Evolutionary conservation across 768 basidiomycete genomes (phyloP).

Genomic region (Leccinellum luteum): DNA sequence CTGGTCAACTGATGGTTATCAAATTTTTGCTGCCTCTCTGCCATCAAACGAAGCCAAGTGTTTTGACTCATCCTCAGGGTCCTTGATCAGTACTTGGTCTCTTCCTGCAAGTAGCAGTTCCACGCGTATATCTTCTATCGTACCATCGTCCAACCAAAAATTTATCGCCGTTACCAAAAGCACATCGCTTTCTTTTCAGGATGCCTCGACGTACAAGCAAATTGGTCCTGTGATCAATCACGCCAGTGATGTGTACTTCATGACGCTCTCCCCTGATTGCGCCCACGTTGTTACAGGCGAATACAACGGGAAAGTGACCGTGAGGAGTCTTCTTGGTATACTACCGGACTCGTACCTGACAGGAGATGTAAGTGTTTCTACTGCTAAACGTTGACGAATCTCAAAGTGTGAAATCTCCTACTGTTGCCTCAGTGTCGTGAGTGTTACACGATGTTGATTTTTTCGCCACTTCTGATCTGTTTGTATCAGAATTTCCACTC

Average conservation of each 20-base stretch:
- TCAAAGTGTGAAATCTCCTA: background rate
- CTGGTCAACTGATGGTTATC: background rate
- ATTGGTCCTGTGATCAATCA: background rate
- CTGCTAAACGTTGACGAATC: background rate
- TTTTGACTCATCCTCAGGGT: background rate
- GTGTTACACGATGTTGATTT: background rate
- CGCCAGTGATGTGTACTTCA: background rate
- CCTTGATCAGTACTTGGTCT: background rate
- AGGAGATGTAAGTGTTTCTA: background rate
- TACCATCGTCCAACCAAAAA: background rate
- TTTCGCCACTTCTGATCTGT: background rate
- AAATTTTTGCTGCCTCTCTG: background rate
- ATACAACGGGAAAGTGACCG: background rate
- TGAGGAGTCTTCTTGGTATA: background rate
- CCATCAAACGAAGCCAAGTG: background rate
- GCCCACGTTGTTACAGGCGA: background rate
- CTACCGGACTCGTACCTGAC: background rate
- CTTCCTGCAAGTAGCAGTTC: background rate
- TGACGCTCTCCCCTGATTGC: background rate
- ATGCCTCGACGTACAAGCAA: background rate
- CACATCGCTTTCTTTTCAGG: background rate
- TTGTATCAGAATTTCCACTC: background rate
- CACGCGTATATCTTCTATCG: background rate
- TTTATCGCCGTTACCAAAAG: background rate
- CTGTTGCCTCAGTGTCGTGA: background rate